These are phyloP conservation scores for Allantophomopsis lycopodina DNA, from an alignment of 2,329 filamentous ascomycete genomes.

Conservation along the genomic window DNA sequence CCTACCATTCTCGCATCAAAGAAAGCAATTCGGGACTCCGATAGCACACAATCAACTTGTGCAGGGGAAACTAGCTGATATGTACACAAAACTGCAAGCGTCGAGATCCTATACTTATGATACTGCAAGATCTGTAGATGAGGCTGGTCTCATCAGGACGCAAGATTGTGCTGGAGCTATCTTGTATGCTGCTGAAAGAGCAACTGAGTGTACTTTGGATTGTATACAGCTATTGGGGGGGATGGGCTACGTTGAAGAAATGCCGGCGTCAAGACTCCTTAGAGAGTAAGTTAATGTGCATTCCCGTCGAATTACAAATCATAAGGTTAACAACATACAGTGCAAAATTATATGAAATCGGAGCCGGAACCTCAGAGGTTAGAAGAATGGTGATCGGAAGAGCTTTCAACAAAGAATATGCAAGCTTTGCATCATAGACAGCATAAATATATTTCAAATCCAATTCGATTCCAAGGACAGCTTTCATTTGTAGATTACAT, in stretches of 20 bases:
- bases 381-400: constrained; percentile 88
- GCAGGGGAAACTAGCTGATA: constrained; percentile 86
- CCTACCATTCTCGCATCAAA: constrained; percentile 77
- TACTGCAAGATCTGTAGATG: constrained; percentile 70
- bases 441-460: too few relatives aligned
- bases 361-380: constrained; percentile 89
- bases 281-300: constrained; percentile 33
- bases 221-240: constrained; percentile 87
- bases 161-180: constrained; percentile 94
- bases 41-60: constrained; percentile 89
- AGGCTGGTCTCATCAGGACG: constrained; percentile 58
- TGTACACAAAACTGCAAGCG: constrained; percentile 89
- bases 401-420: constrained; percentile 80
- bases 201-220: constrained; percentile 76
- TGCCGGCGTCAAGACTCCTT: constrained; percentile 75
- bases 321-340: constrained; percentile 24
- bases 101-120: constrained; percentile 77
- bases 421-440: neutral
- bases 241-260: constrained; percentile 93
- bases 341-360: constrained; percentile 84
- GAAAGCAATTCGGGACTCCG: constrained; percentile 76
- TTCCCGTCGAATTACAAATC: neutral
- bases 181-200: constrained; percentile 81
- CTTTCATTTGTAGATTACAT: too few relatives aligned
- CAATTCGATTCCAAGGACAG: too few relatives aligned